Conservation (phyloP, 768 basidiomycete species). For the Austroboletus eburneus region DNA sequence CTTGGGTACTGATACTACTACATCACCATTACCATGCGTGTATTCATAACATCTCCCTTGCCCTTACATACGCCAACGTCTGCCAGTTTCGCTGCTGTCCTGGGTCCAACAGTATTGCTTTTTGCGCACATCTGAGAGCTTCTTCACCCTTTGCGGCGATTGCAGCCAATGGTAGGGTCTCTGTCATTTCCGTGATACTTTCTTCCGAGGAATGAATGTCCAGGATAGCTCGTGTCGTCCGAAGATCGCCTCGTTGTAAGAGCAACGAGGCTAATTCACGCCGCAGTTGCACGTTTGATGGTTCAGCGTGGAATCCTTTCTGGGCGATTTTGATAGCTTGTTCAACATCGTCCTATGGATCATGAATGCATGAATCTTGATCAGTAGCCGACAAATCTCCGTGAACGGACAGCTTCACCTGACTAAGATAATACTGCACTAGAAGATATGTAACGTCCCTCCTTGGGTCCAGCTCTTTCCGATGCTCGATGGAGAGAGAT, state of each 20-base stretch:
- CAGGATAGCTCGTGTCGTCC: conserved; percentile 47
- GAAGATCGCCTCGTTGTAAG: conserved; percentile 43
- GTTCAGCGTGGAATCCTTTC: conserved; percentile 53
- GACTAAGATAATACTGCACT: conserved; percentile 65
- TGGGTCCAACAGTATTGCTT: conserved; percentile 53
- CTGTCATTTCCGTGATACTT: conserved; percentile 35
- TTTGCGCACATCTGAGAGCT: conserved; percentile 49
- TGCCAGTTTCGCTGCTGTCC: conserved; percentile 53
- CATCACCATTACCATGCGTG: neutral
- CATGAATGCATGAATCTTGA: too few species aligned
- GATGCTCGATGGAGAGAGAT: conserved; percentile 60
- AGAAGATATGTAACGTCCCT: conserved; percentile 71
- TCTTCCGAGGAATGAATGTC: conserved; percentile 27
- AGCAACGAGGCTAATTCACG: conserved; percentile 52
- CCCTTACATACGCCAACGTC: conserved; percentile 52
- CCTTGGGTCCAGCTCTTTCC: conserved; percentile 62
- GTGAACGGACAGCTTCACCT: conserved; percentile 41
- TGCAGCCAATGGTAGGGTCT: conserved; percentile 48
- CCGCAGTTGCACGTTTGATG: conserved; percentile 45
- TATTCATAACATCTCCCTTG: conserved; percentile 24
- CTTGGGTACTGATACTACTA: too few species aligned
- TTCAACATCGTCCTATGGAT: conserved; percentile 41
- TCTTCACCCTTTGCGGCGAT: conserved; percentile 36
- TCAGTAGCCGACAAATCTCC: neutral
- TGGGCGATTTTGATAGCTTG: conserved; percentile 54